phyloP scores from a whole-genome alignment of 768 basidiomycete species.

The Naematelia encephala region DNA sequence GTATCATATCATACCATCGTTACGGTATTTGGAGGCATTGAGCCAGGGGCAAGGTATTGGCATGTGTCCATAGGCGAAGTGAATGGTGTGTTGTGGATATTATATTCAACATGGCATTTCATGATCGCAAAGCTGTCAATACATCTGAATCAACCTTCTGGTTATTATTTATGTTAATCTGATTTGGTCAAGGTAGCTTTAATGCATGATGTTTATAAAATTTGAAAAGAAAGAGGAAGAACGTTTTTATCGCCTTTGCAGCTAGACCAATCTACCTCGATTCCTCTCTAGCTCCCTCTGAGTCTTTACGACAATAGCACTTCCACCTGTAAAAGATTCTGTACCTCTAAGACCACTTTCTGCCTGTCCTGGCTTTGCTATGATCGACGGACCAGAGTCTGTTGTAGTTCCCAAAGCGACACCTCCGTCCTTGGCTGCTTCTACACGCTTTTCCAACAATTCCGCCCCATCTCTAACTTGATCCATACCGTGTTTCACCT shows the following conservation, averaged over 20 bases:
- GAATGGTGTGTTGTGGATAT: no score
- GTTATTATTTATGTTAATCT: no score
- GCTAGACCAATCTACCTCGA: conserved; percentile 12
- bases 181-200: no score
- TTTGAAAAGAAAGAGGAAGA: no score
- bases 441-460: conserved; percentile 4
- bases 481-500: conserved; percentile 4
- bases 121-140: no score
- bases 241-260: not conserved
- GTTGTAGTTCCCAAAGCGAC: not conserved
- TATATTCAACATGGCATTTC: no score
- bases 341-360: not conserved
- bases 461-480: conserved; percentile 5
- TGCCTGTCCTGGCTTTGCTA: not conserved
- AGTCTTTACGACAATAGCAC: conserved; percentile 11
- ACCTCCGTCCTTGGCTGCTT: conserved; percentile 5
- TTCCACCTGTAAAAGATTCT: conserved; percentile 21
- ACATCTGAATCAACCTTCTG: no score
- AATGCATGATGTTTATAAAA: no score
- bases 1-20: no score
- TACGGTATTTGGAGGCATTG: no score
- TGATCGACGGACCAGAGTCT: not conserved
- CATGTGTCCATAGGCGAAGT: no score
- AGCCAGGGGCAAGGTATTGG: no score
- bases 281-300: conserved; percentile 15